Evolutionary conservation across 371 early-diverging fungal species (phyloP), one percentile per base, ranked within the genome.

Genomic region (Mortierella sp.): DNA sequence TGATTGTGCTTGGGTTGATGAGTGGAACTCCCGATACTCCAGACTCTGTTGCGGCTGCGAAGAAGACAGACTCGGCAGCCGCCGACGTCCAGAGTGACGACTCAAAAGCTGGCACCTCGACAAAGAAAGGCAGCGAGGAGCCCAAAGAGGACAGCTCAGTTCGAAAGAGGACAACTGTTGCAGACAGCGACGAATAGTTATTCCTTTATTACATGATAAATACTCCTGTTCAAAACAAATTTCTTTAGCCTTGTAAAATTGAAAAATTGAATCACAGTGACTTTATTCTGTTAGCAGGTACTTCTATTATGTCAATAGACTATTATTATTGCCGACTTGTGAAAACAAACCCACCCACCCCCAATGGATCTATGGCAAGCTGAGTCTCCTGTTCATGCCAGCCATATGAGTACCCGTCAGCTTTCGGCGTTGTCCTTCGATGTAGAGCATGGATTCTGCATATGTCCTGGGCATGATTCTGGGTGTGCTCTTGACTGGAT

Each of bases 391-490:
- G 61, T 67, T 71, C 40, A 64, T 19, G 8, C 68, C 72, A 2
- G 77, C 77, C 51, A 76, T 49, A 0, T 64, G 72, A 28, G 63
- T 64, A 15, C 77, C 77, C 4, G 68, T n/a, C 68, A 63, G 66
- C 43, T 70, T 63, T 28, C 87, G 79, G 31, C 94, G 87, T 67
- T 86, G 90, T 61, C 94, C 95, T 72, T 94, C 93, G 19, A 47
- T 26, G 61, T 89, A 94, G 51, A 88, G 74, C 89, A 95, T 93
- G 61, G 89, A 87, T 59, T 95, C 95, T 47, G 86, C 89, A 69
- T 95, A 95, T 8, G 95, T 93, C 56, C 84, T 83, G 10, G 95
- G 95, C 49, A 95, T 74, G 23, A 91, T 70, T 42, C 83, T 81
- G 8, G 83, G 53, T 83, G 86, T 61, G 60, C 49, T 62, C 34